A percentile compares a stretch with the other conserved stretches of the same genome.
Evolutionary conservation across 1,284 basidiomycete species (phyloP).

Genomic region (Sanghuangporus baumii): DNA sequence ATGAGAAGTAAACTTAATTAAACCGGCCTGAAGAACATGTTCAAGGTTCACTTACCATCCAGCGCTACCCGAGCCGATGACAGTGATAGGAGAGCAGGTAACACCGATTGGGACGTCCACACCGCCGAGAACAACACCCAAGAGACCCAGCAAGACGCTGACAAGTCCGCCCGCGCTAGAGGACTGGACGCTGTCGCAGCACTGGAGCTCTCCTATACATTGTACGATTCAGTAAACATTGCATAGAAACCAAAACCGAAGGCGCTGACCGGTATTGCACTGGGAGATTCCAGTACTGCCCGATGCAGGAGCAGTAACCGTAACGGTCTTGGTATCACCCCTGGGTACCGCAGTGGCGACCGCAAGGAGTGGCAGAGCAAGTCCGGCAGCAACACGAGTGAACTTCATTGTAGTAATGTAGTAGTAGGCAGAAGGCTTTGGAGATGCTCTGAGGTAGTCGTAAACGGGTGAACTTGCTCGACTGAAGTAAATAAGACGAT

Average conservation of each 20-base stretch:
- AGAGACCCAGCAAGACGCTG: conserved; percentile 24
- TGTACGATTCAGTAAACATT: conserved; percentile 21
- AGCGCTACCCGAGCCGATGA: conserved; percentile 26
- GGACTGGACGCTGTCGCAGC: conserved; percentile 27
- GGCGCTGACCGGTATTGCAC: conserved; percentile 8
- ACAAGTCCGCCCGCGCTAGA: conserved; percentile 20
- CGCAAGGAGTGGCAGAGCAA: conserved; percentile 15
- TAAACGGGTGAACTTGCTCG: not conserved
- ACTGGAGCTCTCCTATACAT: conserved; percentile 27
- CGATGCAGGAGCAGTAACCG: conserved; percentile 25
- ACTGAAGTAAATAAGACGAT: not conserved
- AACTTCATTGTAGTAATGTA: conserved; percentile 10
- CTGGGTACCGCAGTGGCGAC: conserved; percentile 8
- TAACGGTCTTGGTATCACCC: conserved; percentile 13
- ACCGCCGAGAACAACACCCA: conserved; percentile 26
- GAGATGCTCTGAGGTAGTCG: conserved; percentile 1
- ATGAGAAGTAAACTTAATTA: not conserved
- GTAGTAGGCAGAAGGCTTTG: not conserved
- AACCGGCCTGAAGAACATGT: not conserved
- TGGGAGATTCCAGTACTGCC: conserved; percentile 21
- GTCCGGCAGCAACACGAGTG: conserved; percentile 4
- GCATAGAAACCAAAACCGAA: not conserved
- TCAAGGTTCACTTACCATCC: conserved; percentile 1
- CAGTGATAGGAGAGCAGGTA: conserved; percentile 28
- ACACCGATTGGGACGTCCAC: conserved; percentile 28